These are phyloP conservation scores for Sporobolomyces pararoseus DNA, from an alignment of 768 basidiomycete genomes.

Conservation along the genomic window DNA sequence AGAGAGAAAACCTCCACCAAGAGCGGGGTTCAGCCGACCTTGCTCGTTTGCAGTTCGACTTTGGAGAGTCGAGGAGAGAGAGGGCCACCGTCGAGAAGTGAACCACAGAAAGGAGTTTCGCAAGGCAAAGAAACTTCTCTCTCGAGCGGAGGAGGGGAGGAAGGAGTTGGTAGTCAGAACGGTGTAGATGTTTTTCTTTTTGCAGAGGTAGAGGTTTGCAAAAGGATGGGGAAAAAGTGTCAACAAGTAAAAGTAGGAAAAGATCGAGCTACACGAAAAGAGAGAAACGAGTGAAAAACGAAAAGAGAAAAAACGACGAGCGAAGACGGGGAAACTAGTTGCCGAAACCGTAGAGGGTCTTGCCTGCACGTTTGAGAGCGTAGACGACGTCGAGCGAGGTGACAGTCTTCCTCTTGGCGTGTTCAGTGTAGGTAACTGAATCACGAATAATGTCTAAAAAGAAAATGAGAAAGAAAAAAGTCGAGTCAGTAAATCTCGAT, in stretches of 20 bases:
- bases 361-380: conserved; percentile 54
- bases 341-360: conserved; percentile 88
- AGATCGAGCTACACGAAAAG: background rate
- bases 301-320: background rate
- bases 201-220: background rate
- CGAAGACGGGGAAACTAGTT: background rate
- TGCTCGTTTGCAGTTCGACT: too few relatives aligned
- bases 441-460: conserved; percentile 71
- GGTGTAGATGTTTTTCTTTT: too few relatives aligned
- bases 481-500: too few relatives aligned
- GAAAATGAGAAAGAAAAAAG: background rate
- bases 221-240: background rate
- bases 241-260: background rate
- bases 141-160: background rate
- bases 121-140: too few relatives aligned
- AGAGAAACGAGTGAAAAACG: conserved; percentile 25
- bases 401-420: conserved; percentile 84
- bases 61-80: too few relatives aligned
- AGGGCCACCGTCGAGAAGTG: too few relatives aligned
- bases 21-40: too few relatives aligned
- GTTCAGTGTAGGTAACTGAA: conserved; percentile 97
- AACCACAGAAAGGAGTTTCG: background rate
- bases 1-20: too few relatives aligned
- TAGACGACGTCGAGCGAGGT: conserved; percentile 80
- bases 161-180: background rate